These are phyloP conservation scores for Penicillium pulvis DNA, from an alignment of 495 filamentous ascomycete species.

Conservation along the genomic window DNA sequence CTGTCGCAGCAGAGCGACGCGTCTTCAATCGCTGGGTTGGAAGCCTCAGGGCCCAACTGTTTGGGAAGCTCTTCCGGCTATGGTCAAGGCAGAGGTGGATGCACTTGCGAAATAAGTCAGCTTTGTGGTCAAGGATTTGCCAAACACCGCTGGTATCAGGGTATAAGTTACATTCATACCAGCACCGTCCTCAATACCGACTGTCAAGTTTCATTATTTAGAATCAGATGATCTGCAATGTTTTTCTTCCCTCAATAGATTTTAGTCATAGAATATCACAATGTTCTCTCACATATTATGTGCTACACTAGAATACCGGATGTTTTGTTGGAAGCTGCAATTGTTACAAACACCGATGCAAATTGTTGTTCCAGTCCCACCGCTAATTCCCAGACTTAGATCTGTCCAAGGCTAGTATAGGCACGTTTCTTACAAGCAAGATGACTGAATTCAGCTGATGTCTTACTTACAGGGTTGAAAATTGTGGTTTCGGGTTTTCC, in stretches of 20 bases:
- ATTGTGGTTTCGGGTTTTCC: not conserved
- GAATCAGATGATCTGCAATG: not conserved
- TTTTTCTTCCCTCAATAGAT: not conserved
- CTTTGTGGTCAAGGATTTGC: not conserved
- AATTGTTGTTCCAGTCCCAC: too few relatives aligned
- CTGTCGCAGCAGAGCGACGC: slow-evolving; percentile 7
- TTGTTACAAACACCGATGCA: too few relatives aligned
- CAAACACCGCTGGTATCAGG: not conserved
- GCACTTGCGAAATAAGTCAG: not conserved
- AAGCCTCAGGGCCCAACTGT: slow-evolving; percentile 6
- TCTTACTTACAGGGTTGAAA: not conserved
- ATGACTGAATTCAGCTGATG: not conserved
- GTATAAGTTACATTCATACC: too few relatives aligned
- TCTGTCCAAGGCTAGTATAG: too few relatives aligned
- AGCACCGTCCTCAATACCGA: too few relatives aligned
- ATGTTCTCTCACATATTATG: not conserved
- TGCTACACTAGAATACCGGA: too few relatives aligned
- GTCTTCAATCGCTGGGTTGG: slow-evolving; percentile 3
- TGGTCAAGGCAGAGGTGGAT: slow-evolving; percentile 1
- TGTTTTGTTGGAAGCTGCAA: too few relatives aligned
- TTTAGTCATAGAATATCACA: not conserved
- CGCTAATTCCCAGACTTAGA: too few relatives aligned
- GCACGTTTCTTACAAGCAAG: too few relatives aligned
- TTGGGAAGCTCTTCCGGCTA: slow-evolving; percentile 3
- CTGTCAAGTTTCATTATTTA: not conserved